phyloP scores from a whole-genome alignment of 1,284 basidiomycete genomes.

The Melampsora larici-populina region DNA sequence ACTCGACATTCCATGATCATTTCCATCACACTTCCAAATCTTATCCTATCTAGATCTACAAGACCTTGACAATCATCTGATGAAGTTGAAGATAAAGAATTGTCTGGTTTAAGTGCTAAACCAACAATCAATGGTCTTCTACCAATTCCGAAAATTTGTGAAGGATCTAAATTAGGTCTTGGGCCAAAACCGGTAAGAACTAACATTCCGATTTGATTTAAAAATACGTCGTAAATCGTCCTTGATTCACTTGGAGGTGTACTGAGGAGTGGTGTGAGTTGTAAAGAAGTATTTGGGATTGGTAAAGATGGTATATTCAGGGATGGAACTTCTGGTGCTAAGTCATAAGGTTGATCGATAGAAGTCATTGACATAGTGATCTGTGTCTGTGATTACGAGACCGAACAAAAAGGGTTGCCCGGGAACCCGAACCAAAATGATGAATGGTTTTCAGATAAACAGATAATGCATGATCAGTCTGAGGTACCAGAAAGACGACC shows the following conservation, averaged over 20 bases:
- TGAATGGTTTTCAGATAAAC: background rate
- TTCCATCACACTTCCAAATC: conserved; percentile 29
- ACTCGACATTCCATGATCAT: conserved; percentile 38
- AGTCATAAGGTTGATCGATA: conserved; percentile 24
- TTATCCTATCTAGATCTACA: conserved; percentile 7
- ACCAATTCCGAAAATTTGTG: background rate
- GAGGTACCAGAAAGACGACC: too few relatives aligned
- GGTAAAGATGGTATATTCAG: background rate
- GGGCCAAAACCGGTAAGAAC: conserved; percentile 24
- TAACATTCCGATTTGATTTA: conserved; percentile 36
- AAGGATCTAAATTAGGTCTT: background rate
- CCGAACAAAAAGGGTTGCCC: background rate
- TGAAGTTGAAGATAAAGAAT: background rate
- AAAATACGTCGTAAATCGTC: conserved; percentile 29
- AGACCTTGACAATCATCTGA: background rate
- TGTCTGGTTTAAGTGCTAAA: conserved; percentile 5
- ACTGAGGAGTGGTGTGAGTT: conserved; percentile 21
- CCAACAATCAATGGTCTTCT: conserved; percentile 20
- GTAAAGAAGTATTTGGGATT: conserved; percentile 26
- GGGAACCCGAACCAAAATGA: background rate
- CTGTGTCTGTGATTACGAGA: conserved; percentile 22
- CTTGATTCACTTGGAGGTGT: conserved; percentile 26
- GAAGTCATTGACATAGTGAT: conserved; percentile 21
- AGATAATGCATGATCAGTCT: too few relatives aligned
- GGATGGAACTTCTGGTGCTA: conserved; percentile 8